Base-by-base conservation (phyloP, 257 asterid genomes). In the Scutellaria barbata region DNA sequence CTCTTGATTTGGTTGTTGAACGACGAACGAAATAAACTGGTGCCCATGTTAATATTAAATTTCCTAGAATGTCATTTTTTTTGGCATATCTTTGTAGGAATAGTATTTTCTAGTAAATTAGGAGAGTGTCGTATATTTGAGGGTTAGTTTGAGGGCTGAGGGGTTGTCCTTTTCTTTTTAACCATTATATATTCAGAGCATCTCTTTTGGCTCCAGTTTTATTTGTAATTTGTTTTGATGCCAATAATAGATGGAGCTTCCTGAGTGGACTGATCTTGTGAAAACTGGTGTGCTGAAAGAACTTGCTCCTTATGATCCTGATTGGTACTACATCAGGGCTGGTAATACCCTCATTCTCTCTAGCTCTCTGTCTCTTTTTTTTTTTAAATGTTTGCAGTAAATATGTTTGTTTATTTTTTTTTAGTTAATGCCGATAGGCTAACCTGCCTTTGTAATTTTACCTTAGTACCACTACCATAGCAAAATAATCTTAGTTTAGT, bases 261-360 rank as follows among this genome's bases (percentile, higher is more conserved):
- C 98, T 0, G 90, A 84, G 71, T 92, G 98, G 98, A 90, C 95
- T 30, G 98, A 92, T 71, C 86, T 92, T 10, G 97, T 90, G 80
- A 92, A 92, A 80, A 92, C 96, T 4, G 98, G 92, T 39, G 90
- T 78, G 50, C 82, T 85, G 71, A 92, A 92, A 69, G 98, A 90
- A 69, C 97, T 90, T 70, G 97, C 98, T 9, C 97, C 98, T 0
- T 92, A 92, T 54, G 98, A 92, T 76, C 90, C 96, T 6, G 98
- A 92, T 79, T 92, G 98, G 98, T 92, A 90, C 85, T 92, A 85
- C 77, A 85, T 90, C 59, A 81, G 98, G 77, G 98, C 98, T 25
- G 98, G 98, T 92, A 81, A 75, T 69, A 35, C 11, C 45, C 12
- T 4, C 9, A 7, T 37, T 12, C 10, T 16, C 25, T 7, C 30